phyloP scores from a whole-genome alignment of 2,329 filamentous ascomycete species.

The Exophiala sideris region DNA sequence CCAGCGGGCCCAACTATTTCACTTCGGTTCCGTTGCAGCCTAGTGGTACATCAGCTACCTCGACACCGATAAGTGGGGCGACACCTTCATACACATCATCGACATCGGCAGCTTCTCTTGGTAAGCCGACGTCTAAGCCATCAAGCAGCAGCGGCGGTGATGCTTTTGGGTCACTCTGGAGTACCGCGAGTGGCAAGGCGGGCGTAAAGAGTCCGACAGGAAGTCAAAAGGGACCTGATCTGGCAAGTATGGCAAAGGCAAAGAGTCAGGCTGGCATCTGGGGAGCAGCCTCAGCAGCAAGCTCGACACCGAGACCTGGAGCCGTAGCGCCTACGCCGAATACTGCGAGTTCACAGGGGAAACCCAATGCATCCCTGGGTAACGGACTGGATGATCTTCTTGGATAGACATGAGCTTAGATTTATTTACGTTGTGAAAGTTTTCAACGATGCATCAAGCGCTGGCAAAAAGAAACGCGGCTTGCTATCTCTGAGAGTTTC shows the following conservation, averaged over 20 bases:
- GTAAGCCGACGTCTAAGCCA: constrained; percentile 50
- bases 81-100: constrained; percentile 40
- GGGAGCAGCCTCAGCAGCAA: constrained; percentile 63
- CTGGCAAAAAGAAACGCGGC: not conserved
- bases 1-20: constrained; percentile 88
- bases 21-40: constrained; percentile 61
- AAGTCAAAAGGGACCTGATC: constrained; percentile 67
- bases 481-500: no score
- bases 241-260: constrained; percentile 96
- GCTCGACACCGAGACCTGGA: constrained; percentile 47
- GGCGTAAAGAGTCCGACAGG: constrained; percentile 68
- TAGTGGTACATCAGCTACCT: constrained; percentile 31
- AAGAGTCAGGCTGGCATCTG: constrained; percentile 94
- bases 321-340: constrained; percentile 42
- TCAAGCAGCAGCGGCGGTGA: constrained; percentile 62
- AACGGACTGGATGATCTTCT: constrained; percentile 45
- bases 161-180: constrained; percentile 86
- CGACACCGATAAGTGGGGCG: constrained; percentile 28
- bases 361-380: constrained; percentile 36
- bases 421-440: not conserved
- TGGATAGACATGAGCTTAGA: constrained; percentile 32
- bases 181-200: constrained; percentile 61
- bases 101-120: constrained; percentile 36
- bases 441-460: no score
- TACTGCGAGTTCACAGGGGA: constrained; percentile 29